phyloP scores from a whole-genome alignment of 257 asterid species.

The Nicotiana otophora region DNA sequence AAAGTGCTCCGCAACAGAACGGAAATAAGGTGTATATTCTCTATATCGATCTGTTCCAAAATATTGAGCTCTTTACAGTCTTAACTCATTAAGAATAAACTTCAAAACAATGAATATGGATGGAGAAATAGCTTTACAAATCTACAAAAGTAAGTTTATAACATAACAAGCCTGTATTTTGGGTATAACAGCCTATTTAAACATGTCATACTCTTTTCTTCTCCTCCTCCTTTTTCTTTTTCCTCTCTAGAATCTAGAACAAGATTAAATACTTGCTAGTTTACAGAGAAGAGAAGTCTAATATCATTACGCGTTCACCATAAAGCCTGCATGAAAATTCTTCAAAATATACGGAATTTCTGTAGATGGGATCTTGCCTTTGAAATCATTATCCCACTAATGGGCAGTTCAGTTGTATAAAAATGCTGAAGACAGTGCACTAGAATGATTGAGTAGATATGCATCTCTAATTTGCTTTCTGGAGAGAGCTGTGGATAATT shows the following conservation, averaged over 20 bases:
- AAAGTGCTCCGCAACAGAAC: no score
- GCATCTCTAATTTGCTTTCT: constrained; percentile 75
- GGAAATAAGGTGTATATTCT: neutral
- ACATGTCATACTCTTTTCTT: neutral
- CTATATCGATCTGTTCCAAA: neutral
- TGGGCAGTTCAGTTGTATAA: constrained; percentile 46
- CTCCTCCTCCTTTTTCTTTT: neutral
- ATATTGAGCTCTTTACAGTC: neutral
- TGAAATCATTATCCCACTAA: constrained; percentile 40
- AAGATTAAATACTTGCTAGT: neutral
- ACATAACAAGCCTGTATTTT: neutral
- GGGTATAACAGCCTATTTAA: neutral
- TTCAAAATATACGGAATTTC: neutral
- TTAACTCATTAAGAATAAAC: neutral
- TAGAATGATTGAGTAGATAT: constrained; percentile 66
- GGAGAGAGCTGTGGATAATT: constrained; percentile 59
- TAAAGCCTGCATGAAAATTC: neutral
- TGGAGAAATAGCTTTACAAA: neutral
- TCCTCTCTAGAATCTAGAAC: neutral
- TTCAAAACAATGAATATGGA: neutral
- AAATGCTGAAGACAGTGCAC: constrained; percentile 60
- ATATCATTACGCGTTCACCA: neutral
- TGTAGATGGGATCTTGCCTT: constrained; percentile 37
- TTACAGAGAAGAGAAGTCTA: neutral
- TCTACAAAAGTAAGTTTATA: neutral